phyloP scores from a whole-genome alignment of 257 asterid genomes.

The Cinchona pubescens region DNA sequence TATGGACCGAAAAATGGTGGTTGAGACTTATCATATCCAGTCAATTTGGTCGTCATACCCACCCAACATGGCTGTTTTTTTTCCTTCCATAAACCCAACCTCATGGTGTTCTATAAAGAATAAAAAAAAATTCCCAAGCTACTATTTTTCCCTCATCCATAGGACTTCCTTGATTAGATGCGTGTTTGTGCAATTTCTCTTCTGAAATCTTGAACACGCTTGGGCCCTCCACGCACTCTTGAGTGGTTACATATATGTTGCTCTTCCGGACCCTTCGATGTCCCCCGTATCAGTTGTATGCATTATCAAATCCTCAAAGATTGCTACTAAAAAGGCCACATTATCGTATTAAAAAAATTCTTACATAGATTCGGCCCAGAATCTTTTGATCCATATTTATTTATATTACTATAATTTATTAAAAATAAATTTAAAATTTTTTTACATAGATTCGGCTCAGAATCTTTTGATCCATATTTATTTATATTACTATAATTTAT shows the following conservation, averaged over 20 bases:
- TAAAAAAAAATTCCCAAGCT: not conserved
- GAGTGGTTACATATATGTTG: not conserved
- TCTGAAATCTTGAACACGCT: not conserved
- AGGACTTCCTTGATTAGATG: not conserved
- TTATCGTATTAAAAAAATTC: too few species aligned
- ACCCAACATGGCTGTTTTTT: not conserved
- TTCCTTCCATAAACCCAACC: not conserved
- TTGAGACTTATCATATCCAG: not conserved
- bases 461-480: too few species aligned
- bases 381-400: too few species aligned
- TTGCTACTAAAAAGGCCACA: not conserved
- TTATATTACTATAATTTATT: too few species aligned
- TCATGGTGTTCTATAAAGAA: not conserved
- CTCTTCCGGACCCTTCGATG: not conserved
- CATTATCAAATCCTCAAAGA: not conserved
- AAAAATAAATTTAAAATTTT: too few species aligned
- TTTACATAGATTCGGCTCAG: too few species aligned
- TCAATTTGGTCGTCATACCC: not conserved
- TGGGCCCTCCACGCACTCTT: conserved; percentile 1
- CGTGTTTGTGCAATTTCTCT: not conserved
- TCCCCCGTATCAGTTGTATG: not conserved
- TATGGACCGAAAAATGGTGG: conserved; percentile 1
- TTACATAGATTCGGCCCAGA: too few species aligned
- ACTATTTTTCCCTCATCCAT: not conserved
- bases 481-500: too few species aligned